Base-by-base conservation (phyloP, 495 filamentous ascomycete species). In the Neurospora sp. region DNA sequence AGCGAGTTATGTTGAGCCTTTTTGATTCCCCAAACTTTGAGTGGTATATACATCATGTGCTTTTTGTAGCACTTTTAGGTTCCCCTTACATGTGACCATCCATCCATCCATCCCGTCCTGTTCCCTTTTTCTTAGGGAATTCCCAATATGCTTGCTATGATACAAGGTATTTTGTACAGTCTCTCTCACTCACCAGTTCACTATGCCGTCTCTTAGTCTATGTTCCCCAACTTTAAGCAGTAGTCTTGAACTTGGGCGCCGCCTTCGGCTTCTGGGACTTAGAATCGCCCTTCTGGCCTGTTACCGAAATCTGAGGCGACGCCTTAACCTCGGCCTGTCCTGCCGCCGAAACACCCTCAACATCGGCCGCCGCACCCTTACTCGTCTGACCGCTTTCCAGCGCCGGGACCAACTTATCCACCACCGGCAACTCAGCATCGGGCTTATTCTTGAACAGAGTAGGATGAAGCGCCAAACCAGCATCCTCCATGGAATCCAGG, bases 401-500 rank as follows among this genome's bases (percentile, higher is more conserved):
- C 70, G 76, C 70, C 69, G 71, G 74, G 12, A 73, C 70, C 10
- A 80, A 78, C 71, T 76, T 75, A 74, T 85, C 82, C 5, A 85
- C 82, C 65, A 80, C 73, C 71, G 82, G 76, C 68, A 83, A 81
- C 78, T 85, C 77, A 71, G 78, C 79, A 35, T 39, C 81, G 46
- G 79, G 76, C 74, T 77, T 72, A 76, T 83, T 86, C 76, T 81
- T 81, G 72, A 82, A 79, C 53, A 76, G 77, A 4, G 84, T 78
- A 59, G 73, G 76, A n/a, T 73, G 68, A 46, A 81, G 74, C 46
- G 78, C 79, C 12, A 81, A 74, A 11, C 80, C 83, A 37, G 86
- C 87, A 75, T 96, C 92, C 4, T 82, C 74, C 79, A 92, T 83
- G 72, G 84, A 82, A 27, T 91, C 90, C 70, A 97, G 80, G 69